A percentile compares a stretch with the other conserved stretches of the same genome.
phyloP scores from a whole-genome alignment of 164 flowering plant genomes.

The Liquidambar formosana region DNA sequence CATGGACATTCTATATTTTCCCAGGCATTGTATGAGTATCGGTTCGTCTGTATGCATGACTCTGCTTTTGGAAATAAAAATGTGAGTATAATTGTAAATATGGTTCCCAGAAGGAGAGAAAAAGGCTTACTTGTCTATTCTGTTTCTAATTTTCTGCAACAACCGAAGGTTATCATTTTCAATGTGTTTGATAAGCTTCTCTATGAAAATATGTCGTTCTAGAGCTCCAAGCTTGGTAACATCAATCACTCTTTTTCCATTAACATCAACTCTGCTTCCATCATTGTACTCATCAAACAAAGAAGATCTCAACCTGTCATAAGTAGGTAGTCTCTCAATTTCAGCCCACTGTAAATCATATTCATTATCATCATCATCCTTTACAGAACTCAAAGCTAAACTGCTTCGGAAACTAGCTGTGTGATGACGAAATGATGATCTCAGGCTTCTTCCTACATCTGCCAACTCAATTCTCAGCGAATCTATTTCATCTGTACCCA shows the following conservation, averaged over 20 bases:
- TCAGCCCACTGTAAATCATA: constrained; percentile 55
- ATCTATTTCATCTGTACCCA: constrained; percentile 51
- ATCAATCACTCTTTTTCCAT: constrained; percentile 42
- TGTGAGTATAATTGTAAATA: neutral
- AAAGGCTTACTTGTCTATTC: constrained; percentile 58
- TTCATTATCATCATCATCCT: constrained; percentile 36
- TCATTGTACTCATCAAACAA: constrained; percentile 31
- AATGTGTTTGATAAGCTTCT: constrained; percentile 67
- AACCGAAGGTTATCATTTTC: constrained; percentile 63
- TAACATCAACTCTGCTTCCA: constrained; percentile 13
- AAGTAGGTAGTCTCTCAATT: constrained; percentile 66
- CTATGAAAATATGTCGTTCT: constrained; percentile 43
- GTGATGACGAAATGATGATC: constrained; percentile 43
- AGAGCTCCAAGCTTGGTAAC: constrained; percentile 57
- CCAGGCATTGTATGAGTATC: neutral
- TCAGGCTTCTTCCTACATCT: constrained; percentile 63
- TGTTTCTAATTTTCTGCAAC: constrained; percentile 49
- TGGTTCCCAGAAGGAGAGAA: neutral
- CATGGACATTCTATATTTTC: neutral
- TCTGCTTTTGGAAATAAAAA: neutral
- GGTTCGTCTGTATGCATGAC: neutral
- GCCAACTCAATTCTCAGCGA: constrained; percentile 49
- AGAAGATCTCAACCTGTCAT: constrained; percentile 50
- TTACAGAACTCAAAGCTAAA: constrained; percentile 26
- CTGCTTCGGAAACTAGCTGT: constrained; percentile 43